Evolutionary conservation across 257 asterid genomes (phyloP).

Genomic region (Agastache rugosa): DNA sequence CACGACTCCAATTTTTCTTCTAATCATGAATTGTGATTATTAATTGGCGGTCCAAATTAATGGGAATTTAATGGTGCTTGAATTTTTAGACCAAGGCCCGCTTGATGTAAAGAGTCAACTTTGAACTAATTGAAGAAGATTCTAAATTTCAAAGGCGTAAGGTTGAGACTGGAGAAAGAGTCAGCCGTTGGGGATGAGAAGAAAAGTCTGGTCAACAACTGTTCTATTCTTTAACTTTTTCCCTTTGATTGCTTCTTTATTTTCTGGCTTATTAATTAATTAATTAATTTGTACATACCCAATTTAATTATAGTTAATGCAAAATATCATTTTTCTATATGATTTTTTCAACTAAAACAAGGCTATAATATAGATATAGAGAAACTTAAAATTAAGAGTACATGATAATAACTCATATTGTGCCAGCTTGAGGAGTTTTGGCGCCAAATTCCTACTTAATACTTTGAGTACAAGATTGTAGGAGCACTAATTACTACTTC

Average conservation of each 20-base stretch:
- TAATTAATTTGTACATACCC: neutral
- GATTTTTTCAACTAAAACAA: no score
- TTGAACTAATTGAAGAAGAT: conserved; percentile 3
- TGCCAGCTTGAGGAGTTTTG: neutral
- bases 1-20: no score
- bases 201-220: conserved; percentile 13
- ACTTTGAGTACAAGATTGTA: neutral
- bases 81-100: neutral
- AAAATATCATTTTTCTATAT: no score
- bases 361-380: no score
- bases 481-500: no score
- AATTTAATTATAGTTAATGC: neutral
- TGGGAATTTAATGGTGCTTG: neutral
- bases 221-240: neutral
- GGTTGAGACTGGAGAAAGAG: neutral
- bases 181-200: neutral
- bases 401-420: no score
- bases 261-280: neutral
- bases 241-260: neutral
- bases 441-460: neutral
- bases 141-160: neutral
- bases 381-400: no score
- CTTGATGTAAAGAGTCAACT: conserved; percentile 1
- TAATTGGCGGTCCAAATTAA: neutral
- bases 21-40: no score